Conservation (phyloP, 2,329 filamentous ascomycete species). For the Fusarium subtropicale region DNA sequence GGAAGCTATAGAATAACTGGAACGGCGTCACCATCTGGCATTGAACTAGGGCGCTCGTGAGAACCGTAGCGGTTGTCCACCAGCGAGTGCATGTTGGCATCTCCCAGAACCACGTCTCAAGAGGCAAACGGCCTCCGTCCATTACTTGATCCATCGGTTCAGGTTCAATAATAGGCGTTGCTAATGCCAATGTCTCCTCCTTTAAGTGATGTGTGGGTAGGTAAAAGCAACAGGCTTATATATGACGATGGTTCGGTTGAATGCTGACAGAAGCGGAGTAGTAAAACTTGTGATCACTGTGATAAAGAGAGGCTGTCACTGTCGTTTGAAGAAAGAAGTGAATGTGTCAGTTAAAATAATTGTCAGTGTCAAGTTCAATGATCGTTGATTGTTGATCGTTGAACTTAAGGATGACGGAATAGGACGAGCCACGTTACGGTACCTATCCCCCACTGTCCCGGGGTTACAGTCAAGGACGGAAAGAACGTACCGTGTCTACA, state of each 20-base stretch:
- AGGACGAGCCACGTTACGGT: constrained; percentile 40
- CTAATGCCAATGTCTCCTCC: neutral
- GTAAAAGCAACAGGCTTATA: neutral
- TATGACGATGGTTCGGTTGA: neutral
- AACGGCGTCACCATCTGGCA: constrained; percentile 93
- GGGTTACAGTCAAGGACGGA: neutral
- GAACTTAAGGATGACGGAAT: constrained; percentile 32
- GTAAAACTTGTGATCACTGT: neutral
- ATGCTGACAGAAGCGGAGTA: neutral
- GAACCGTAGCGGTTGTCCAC: constrained; percentile 94
- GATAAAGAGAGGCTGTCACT: neutral
- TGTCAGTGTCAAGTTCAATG: constrained; percentile 1
- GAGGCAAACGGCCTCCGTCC: constrained; percentile 75
- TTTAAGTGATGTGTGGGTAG: neutral
- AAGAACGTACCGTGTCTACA: neutral
- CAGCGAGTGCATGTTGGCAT: constrained; percentile 96
- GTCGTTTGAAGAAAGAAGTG: neutral
- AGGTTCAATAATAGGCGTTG: neutral
- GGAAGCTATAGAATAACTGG: constrained; percentile 96
- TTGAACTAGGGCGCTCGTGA: constrained; percentile 89
- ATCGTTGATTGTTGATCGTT: neutral
- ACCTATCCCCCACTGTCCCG: constrained; percentile 12
- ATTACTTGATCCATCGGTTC: constrained; percentile 67
- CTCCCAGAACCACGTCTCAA: constrained; percentile 99
- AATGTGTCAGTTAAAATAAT: constrained; percentile 5